Evolutionary conservation across 345 rosid species (phyloP).

Genomic region (Brassica incana): DNA sequence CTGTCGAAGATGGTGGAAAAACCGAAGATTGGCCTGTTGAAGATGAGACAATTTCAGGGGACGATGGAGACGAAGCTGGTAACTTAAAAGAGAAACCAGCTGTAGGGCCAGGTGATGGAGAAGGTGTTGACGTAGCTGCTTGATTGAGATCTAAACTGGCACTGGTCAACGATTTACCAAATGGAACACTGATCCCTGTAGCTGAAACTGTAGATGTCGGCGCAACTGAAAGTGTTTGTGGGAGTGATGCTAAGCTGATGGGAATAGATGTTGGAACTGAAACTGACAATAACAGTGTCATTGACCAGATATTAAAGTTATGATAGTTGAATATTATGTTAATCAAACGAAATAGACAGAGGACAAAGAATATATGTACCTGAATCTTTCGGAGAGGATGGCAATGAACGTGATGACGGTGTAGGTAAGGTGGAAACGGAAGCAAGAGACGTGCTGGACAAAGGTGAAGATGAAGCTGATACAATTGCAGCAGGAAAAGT

Average conservation of each 20-base stretch:
- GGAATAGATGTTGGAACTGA: slow-evolving; percentile 48
- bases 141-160: slow-evolving; percentile 43
- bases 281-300: slow-evolving; percentile 31
- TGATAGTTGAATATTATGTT: slow-evolving; percentile 20
- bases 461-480: slow-evolving; percentile 31
- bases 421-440: slow-evolving; percentile 18
- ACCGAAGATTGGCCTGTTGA: slow-evolving; percentile 34
- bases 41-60: slow-evolving; percentile 41
- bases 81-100: slow-evolving; percentile 31
- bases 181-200: slow-evolving; percentile 40
- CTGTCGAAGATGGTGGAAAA: slow-evolving; percentile 40
- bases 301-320: slow-evolving; percentile 25
- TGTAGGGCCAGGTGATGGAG: slow-evolving; percentile 37
- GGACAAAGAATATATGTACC: slow-evolving; percentile 18
- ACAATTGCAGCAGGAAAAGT: slow-evolving; percentile 27
- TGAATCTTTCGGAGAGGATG: slow-evolving; percentile 29
- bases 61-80: slow-evolving; percentile 45
- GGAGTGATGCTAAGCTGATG: slow-evolving; percentile 30
- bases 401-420: slow-evolving; percentile 23
- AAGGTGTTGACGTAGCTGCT: slow-evolving; percentile 28
- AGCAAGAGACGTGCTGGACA: slow-evolving; percentile 26
- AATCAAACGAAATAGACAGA: slow-evolving; percentile 15
- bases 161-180: slow-evolving; percentile 41
- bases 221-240: slow-evolving; percentile 33
- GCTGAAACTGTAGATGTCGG: slow-evolving; percentile 39